These are phyloP conservation scores for Beauveria sp. DNA, from an alignment of 2,329 filamentous ascomycete genomes.

Conservation along the genomic window DNA sequence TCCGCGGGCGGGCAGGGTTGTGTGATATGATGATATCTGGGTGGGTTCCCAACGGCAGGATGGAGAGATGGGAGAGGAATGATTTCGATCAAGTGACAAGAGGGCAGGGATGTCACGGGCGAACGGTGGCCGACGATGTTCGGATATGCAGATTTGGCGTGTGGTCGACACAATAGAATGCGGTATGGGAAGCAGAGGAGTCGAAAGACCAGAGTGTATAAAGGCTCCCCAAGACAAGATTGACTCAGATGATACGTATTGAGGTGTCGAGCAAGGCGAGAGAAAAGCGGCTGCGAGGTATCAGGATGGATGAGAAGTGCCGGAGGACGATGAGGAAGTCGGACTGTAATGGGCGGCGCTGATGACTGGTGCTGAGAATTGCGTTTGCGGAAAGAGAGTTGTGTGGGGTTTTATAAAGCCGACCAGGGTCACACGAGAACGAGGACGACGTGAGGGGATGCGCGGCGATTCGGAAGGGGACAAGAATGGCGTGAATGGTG, in stretches of 20 bases:
- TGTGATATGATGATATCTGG: not conserved
- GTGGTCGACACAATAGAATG: not conserved
- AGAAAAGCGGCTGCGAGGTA: too few species aligned
- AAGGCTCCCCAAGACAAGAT: not conserved
- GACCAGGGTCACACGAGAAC: slow-evolving; percentile 2
- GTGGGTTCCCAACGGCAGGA: not conserved
- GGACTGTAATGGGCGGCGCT: not conserved
- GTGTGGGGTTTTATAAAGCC: not conserved
- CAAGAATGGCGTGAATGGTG: not conserved
- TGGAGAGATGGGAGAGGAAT: not conserved
- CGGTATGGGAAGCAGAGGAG: not conserved
- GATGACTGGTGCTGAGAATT: not conserved
- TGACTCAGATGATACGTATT: not conserved
- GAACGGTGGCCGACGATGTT: not conserved
- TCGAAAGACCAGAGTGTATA: not conserved
- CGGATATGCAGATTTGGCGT: not conserved
- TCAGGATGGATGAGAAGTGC: too few species aligned
- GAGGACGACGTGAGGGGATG: not conserved
- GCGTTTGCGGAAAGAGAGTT: not conserved
- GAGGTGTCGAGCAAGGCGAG: too few species aligned
- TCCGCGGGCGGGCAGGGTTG: not conserved
- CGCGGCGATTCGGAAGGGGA: not conserved
- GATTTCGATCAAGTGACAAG: not conserved
- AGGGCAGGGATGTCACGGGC: not conserved
- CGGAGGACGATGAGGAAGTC: not conserved